Evolutionary conservation across 306 rosid species (phyloP).

Genomic region (Argentina anserina): DNA sequence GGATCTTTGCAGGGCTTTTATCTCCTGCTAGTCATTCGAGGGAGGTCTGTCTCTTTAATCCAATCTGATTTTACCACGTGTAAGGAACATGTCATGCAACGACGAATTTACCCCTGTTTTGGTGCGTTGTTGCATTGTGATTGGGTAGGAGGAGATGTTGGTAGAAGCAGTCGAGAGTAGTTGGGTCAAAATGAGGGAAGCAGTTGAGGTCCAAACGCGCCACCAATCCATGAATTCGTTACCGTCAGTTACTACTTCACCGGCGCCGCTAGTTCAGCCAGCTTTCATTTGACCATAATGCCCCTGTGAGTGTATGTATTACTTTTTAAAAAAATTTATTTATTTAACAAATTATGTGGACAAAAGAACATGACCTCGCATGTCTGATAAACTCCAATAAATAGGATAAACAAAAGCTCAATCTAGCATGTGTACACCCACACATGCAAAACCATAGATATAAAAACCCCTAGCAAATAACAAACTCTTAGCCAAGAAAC

Average conservation of each 20-base stretch:
- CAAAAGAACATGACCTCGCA: too few species aligned
- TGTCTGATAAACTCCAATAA: too few species aligned
- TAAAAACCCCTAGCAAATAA: too few species aligned
- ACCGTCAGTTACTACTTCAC: not conserved
- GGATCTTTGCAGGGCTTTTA: not conserved
- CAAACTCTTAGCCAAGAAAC: too few species aligned
- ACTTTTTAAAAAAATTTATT: too few species aligned
- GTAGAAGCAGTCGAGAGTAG: not conserved
- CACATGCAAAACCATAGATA: too few species aligned
- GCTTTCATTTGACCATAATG: not conserved
- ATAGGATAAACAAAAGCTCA: too few species aligned
- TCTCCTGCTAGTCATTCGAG: not conserved
- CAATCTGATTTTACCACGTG: not conserved
- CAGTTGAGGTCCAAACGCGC: not conserved
- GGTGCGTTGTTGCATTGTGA: not conserved
- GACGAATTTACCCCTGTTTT: not conserved
- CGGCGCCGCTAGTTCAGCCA: not conserved
- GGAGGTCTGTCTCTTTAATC: not conserved
- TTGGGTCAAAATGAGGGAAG: not conserved
- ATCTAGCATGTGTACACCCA: too few species aligned
- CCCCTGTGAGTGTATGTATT: not conserved
- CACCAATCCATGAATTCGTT: conserved; percentile 7
- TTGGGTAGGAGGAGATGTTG: not conserved
- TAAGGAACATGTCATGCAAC: fast-evolving
- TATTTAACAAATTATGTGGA: too few species aligned